phyloP scores from a whole-genome alignment of 2,329 filamentous ascomycete genomes.

The Fusarium pseudoanthophilum region DNA sequence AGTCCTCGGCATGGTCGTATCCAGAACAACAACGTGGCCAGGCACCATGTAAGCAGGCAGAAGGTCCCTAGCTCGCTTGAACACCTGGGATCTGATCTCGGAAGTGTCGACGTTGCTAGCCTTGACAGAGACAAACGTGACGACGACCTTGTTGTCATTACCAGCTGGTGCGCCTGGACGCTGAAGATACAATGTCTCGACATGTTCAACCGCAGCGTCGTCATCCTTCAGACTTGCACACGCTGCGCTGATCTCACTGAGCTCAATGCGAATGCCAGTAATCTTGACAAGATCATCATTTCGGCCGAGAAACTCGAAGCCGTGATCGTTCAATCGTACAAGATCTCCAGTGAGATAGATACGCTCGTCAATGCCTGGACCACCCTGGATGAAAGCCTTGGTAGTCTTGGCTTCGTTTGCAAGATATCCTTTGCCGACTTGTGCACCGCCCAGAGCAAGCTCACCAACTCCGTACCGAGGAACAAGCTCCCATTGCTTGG shows the following conservation, averaged over 20 bases:
- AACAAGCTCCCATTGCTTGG: constrained; percentile 23
- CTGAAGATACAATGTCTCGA: constrained; percentile 13
- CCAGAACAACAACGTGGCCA: constrained; percentile 20
- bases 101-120: neutral
- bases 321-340: constrained; percentile 24
- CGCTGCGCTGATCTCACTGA: constrained; percentile 30
- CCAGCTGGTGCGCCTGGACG: neutral
- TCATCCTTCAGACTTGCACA: constrained; percentile 25
- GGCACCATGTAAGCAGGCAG: constrained; percentile 26
- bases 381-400: constrained; percentile 23
- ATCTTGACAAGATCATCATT: constrained; percentile 31
- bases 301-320: constrained; percentile 25
- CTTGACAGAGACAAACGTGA: constrained; percentile 26
- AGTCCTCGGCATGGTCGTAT: constrained; percentile 23
- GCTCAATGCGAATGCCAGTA: constrained; percentile 17
- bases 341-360: constrained; percentile 28
- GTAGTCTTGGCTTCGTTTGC: constrained; percentile 21
- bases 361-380: constrained; percentile 12
- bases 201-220: constrained; percentile 5
- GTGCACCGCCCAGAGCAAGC: constrained; percentile 14
- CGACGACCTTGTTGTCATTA: constrained; percentile 16
- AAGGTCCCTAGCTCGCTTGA: constrained; percentile 15
- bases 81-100: constrained; percentile 5
- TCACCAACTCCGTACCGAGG: constrained; percentile 26
- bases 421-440: constrained; percentile 24